phyloP scores from a whole-genome alignment of 1,284 basidiomycete species.

The Earliella scabrosa region DNA sequence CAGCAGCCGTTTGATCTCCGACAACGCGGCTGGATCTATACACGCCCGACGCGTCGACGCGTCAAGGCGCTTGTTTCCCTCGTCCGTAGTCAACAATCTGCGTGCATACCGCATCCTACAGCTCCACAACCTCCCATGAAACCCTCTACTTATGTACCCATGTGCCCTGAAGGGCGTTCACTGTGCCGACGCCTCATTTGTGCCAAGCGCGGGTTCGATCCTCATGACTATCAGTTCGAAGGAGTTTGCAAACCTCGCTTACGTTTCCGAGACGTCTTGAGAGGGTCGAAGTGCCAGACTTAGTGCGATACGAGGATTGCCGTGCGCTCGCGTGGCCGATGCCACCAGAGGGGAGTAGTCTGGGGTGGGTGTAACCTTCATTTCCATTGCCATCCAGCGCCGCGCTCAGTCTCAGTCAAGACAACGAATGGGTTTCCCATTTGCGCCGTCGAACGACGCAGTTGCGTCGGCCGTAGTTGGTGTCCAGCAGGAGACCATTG shows the following conservation, averaged over 20 bases:
- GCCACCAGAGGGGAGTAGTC: too few species aligned
- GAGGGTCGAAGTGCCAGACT: too few species aligned
- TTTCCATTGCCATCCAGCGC: too few species aligned
- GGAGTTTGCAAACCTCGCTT: conserved; percentile 20
- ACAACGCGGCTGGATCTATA: conserved; percentile 3
- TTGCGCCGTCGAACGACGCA: too few species aligned
- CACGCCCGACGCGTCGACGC: not conserved
- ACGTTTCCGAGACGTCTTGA: too few species aligned
- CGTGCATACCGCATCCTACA: not conserved
- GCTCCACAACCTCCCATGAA: not conserved
- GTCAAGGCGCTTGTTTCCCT: not conserved
- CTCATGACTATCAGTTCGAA: conserved; percentile 31
- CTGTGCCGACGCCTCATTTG: not conserved
- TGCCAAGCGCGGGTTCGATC: conserved; percentile 1
- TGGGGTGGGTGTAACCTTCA: too few species aligned
- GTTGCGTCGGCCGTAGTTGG: too few species aligned
- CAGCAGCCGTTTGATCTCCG: conserved; percentile 1
- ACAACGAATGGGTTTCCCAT: too few species aligned
- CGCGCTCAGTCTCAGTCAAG: too few species aligned
- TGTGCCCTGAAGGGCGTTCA: not conserved
- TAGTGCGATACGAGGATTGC: too few species aligned
- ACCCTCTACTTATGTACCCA: not conserved
- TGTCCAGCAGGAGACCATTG: too few species aligned
- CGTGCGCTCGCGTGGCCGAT: too few species aligned
- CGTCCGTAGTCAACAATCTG: not conserved